Base-by-base conservation (phyloP, 495 filamentous ascomycete species). In the Penicillium manginii region DNA sequence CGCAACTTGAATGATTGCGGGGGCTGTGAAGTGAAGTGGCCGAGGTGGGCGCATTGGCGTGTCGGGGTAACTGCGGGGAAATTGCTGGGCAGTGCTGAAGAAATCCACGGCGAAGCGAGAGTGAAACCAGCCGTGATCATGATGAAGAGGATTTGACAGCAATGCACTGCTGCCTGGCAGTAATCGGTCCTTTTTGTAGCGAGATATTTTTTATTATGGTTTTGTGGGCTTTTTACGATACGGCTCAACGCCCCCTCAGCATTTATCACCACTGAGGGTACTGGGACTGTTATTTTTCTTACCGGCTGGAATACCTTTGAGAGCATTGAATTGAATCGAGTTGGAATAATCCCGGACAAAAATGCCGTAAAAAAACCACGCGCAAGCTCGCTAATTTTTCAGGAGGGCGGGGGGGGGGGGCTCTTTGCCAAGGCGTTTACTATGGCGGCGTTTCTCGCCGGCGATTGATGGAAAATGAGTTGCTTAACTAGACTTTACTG, bases 391-490 rank as follows among this genome's bases (percentile, higher is more conserved):
- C 45, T 26, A 47, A 47, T 23, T 26, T 22, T 15, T 47, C 45
- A 47, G 10, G 21, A 4, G 45, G 26, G 45, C 21, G 22, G 22
- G 26, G 10, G 21, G 11, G 45, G 26, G 45, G 45, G 22, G 22
- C 22, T 14, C 10, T 5, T 12, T 23, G 45, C 45, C 45, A 47
- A 26, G 45, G 19, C 9, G 22, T 47, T 22, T 22, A 45, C 15
- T 12, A 23, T 47, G 21, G 21, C 11, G 21, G 19, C 21, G 2
- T 26, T 22, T 22, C 45, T 22, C 19, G 45, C 15, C 14, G 19
- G 46, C 35, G 46, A 57, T 57, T 57, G 55, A 57, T 57, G 55
- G 55, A 57, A 57, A 50, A 51, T 31, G 11, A 31, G 21, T 17
- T 10, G 18, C 32, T 47, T 26, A 18, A 48, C 18, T 23, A 39